Base-by-base conservation (phyloP, 75 land plant genomes). In the Ceratopteris richardii region DNA sequence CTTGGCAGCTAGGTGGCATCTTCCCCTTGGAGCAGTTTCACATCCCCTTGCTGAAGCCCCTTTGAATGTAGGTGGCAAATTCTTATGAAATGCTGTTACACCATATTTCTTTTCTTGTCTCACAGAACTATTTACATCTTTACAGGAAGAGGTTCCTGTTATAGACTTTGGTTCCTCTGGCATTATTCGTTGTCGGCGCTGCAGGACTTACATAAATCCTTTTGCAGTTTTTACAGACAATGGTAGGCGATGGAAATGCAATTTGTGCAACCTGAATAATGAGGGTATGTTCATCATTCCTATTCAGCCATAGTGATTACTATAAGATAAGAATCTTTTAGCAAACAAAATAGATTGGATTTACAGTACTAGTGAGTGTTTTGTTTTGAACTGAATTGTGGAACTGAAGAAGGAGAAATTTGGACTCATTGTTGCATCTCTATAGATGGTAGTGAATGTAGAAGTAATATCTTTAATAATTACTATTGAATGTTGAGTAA, bases 11-110 rank as follows among this genome's bases (percentile, higher is more conserved):
- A 73, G 96, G 63, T 95, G 99, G 99, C 96, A 95, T 72, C 73
- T 95, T 60, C 97, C 99, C 73, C 82, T 95, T 46, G 99, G 97
- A 61, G 97, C 86, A 60, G 82, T 95, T 58, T 80, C 80, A 53
- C 84, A 91, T 64, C 99, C 99, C 28, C 84, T 95, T 14, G 99
- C 99, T 7, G 97, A 86, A 71, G 52, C 83, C 61, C 96, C 98
- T 44, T 56, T 66, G 28, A 97, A 85, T 92, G 98, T 94, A 17
- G 26, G 25, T 33, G 37, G 7, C 3, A 33, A 4, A 9, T 33
- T 33, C 9, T 33, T 33, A 9, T 33, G 37, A 33, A 33, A 4
- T 33, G 37, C 37, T 33, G 37, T 4, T 33, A 9, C 37, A 33
- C 37, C 3, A 4, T 9, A 33, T 33, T n/a, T n/a, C n/a, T n/a